phyloP scores from a whole-genome alignment of 1,284 basidiomycete species.

The Microbotryum intermedium region DNA sequence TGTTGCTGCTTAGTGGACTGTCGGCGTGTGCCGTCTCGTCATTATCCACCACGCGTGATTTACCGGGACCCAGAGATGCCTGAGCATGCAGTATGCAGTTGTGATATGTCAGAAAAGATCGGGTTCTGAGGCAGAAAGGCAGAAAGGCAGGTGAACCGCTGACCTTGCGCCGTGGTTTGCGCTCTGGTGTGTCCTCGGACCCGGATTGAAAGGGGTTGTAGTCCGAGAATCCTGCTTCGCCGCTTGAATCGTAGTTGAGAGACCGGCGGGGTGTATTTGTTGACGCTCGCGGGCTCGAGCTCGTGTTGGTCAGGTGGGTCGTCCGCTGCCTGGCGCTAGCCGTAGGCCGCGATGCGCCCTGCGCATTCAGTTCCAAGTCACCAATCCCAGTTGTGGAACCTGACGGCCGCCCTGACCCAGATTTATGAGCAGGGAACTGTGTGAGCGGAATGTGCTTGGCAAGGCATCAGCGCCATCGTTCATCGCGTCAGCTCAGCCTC shows the following conservation, averaged over 20 bases:
- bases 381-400: too few relatives aligned
- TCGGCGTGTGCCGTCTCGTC: too few relatives aligned
- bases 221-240: slow-evolving; percentile 44
- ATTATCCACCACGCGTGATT: too few relatives aligned
- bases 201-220: slow-evolving; percentile 49
- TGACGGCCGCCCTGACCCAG: too few relatives aligned
- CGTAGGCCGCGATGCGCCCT: too few relatives aligned
- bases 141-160: not conserved
- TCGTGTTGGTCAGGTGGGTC: not conserved
- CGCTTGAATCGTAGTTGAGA: not conserved
- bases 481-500: too few relatives aligned
- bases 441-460: too few relatives aligned
- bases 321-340: not conserved
- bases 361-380: too few relatives aligned
- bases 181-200: slow-evolving; percentile 41
- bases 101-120: not conserved
- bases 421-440: too few relatives aligned
- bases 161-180: slow-evolving; percentile 32
- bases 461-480: too few relatives aligned
- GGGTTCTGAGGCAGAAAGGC: not conserved
- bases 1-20: too few relatives aligned
- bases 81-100: not conserved
- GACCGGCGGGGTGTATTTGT: not conserved
- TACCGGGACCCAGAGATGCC: slow-evolving; percentile 15
- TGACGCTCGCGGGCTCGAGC: not conserved